Evolutionary conservation across 495 filamentous ascomycete species (phyloP).

Genomic region (Apiosordaria backusii): DNA sequence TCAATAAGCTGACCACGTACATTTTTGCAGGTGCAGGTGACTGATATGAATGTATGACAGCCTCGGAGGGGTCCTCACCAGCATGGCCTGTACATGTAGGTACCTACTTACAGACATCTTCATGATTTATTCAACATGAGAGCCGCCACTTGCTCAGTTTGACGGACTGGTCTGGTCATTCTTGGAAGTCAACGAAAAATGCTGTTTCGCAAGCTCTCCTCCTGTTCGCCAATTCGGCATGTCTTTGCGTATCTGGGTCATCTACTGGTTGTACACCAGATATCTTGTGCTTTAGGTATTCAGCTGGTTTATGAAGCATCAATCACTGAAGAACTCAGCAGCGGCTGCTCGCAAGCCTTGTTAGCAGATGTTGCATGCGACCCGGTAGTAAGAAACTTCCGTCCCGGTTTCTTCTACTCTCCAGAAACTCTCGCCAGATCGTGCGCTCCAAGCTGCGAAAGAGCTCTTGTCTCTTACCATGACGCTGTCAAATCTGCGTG

Average conservation of each 20-base stretch:
- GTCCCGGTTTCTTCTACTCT: constrained; percentile 9
- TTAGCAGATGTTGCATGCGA: constrained; percentile 4
- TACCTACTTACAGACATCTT: too few relatives aligned
- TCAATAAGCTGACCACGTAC: too few relatives aligned
- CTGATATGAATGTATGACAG: too few relatives aligned
- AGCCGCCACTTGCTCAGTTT: too few relatives aligned
- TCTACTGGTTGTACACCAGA: neutral
- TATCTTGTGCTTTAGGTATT: neutral
- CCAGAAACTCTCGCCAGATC: neutral
- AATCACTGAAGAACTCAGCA: neutral
- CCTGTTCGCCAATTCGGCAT: too few relatives aligned
- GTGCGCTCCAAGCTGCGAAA: constrained; percentile 9
- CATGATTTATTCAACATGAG: too few relatives aligned
- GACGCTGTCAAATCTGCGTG: constrained; percentile 13
- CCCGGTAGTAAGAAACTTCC: constrained; percentile 3
- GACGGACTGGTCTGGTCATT: too few relatives aligned
- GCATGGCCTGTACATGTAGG: too few relatives aligned
- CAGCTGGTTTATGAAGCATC: neutral
- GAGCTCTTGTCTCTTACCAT: constrained; percentile 6
- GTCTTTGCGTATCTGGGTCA: neutral
- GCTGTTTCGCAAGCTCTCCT: too few relatives aligned
- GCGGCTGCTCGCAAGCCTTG: neutral
- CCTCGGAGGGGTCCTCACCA: too few relatives aligned
- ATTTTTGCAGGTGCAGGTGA: too few relatives aligned
- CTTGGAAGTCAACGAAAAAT: too few relatives aligned